Evolutionary conservation across 108 stramenopile genomes (phyloP).

Genomic region (Schizochytrium sp.): DNA sequence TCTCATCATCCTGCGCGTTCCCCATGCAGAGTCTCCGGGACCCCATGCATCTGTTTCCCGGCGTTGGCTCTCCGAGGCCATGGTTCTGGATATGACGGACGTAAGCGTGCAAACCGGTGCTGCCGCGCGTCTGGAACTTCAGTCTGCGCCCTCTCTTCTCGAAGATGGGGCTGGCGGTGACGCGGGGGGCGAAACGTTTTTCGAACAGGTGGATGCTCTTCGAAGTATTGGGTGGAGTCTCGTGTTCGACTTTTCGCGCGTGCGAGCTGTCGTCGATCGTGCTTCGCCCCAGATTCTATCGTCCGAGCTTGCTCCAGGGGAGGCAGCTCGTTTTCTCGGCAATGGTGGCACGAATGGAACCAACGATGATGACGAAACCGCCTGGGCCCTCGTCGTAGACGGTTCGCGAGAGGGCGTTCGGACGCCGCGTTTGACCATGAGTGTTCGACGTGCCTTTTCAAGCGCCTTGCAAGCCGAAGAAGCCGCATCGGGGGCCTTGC

Average conservation of each 20-base stretch:
- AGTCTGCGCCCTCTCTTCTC: neutral
- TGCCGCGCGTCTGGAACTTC: neutral
- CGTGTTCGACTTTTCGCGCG: neutral
- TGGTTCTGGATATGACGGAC: neutral
- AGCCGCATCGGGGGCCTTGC: neutral
- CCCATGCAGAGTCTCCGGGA: neutral
- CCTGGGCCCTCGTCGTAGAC: neutral
- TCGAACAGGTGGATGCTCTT: neutral
- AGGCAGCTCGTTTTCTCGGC: too few species aligned
- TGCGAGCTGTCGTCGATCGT: neutral
- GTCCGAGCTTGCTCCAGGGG: neutral
- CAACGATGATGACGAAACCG: neutral
- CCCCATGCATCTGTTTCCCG: neutral
- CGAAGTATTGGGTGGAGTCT: neutral
- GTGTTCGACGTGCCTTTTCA: neutral
- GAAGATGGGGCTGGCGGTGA: neutral
- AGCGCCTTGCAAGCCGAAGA: neutral
- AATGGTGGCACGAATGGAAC: too few species aligned
- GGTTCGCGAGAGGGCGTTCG: neutral
- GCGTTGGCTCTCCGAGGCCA: neutral
- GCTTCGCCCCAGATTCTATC: neutral
- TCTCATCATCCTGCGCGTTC: neutral
- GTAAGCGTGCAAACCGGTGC: neutral
- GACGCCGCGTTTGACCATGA: neutral
- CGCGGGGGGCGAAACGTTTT: neutral